A percentile compares a stretch with the other conserved stretches of the same genome.
Conservation (phyloP, 2,329 filamentous ascomycete genomes). For the Phyllachora maydis region DNA sequence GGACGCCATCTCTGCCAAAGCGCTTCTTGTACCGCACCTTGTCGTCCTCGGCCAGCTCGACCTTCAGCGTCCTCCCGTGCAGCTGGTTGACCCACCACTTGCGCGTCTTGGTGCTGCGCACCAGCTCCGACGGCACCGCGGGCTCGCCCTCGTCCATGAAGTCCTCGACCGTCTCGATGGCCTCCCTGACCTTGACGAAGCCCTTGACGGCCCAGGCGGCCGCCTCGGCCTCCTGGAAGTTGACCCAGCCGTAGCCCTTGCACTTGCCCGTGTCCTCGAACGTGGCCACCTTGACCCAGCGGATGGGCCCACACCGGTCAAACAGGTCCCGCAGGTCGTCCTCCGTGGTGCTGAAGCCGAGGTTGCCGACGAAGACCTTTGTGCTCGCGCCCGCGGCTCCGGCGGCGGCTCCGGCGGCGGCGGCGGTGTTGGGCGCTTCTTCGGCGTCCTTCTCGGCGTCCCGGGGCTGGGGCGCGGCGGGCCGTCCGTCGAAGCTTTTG, state of each 20-base stretch:
- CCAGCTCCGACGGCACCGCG: slow-evolving; percentile 11
- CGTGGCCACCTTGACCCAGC: slow-evolving; percentile 72
- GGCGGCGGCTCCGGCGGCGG: no score
- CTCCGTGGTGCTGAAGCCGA: slow-evolving; percentile 64
- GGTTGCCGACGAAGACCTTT: slow-evolving; percentile 81
- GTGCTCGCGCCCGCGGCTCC: slow-evolving; percentile 22
- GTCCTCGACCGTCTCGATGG: slow-evolving; percentile 40
- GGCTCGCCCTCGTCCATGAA: slow-evolving; percentile 23
- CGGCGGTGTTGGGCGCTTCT: slow-evolving; percentile 10
- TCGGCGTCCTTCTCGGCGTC: slow-evolving; percentile 7
- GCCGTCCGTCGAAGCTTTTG: slow-evolving; percentile 77
- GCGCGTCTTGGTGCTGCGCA: slow-evolving; percentile 29
- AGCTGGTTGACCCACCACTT: slow-evolving; percentile 79
- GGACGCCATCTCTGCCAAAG: slow-evolving; percentile 33
- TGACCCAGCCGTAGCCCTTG: slow-evolving; percentile 93
- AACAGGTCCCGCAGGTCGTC: slow-evolving; percentile 70
- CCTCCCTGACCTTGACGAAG: slow-evolving; percentile 51
- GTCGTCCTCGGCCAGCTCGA: slow-evolving; percentile 88
- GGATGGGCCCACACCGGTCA: slow-evolving; percentile 62
- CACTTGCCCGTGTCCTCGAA: slow-evolving; percentile 97
- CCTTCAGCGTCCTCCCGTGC: slow-evolving; percentile 58
- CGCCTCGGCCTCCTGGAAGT: slow-evolving; percentile 60
- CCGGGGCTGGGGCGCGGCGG: slow-evolving; percentile 35
- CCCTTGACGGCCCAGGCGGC: slow-evolving; percentile 64
- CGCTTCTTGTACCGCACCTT: slow-evolving; percentile 83